Evolutionary conservation across 768 basidiomycete species (phyloP).

Genomic region (Russula virescens): DNA sequence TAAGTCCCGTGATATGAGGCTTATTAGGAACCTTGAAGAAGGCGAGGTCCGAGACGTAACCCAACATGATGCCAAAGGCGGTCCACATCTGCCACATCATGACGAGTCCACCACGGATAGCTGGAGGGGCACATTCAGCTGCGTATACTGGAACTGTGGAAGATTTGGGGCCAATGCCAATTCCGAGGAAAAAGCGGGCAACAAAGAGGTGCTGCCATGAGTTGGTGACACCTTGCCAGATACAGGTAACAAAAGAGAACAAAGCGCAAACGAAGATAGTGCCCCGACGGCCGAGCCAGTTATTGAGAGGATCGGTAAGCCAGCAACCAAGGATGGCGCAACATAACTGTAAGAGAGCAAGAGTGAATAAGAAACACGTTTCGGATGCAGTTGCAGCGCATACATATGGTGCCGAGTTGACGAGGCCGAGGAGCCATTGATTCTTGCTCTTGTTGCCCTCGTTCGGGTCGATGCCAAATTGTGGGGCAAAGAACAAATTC

Average conservation of each 20-base stretch:
- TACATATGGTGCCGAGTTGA: conserved; percentile 63
- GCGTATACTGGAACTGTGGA: conserved; percentile 61
- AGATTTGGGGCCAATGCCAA: conserved; percentile 54
- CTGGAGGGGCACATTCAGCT: conserved; percentile 73
- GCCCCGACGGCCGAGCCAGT: conserved; percentile 46
- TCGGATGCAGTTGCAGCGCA: conserved; percentile 24
- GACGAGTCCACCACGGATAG: conserved; percentile 81
- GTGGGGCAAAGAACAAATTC: conserved; percentile 33
- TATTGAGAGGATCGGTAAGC: conserved; percentile 69
- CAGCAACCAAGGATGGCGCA: conserved; percentile 53
- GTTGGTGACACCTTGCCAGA: conserved; percentile 51
- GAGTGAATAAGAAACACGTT: too few relatives aligned
- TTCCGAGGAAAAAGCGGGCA: conserved; percentile 48
- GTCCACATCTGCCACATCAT: conserved; percentile 94
- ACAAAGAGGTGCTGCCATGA: conserved; percentile 55
- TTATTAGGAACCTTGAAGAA: conserved; percentile 49
- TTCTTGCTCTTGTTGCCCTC: conserved; percentile 35
- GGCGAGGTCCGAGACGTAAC: conserved; percentile 59
- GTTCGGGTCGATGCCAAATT: conserved; percentile 48
- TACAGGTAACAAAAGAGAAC: conserved; percentile 41
- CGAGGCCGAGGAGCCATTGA: conserved; percentile 69
- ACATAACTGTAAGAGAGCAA: conserved; percentile 37
- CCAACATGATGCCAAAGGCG: conserved; percentile 77
- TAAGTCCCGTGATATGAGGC: conserved; percentile 50
- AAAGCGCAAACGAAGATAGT: conserved; percentile 46